Conservation (phyloP, 805 yeast genomes). For the Pichia rugopelliculosa region DNA sequence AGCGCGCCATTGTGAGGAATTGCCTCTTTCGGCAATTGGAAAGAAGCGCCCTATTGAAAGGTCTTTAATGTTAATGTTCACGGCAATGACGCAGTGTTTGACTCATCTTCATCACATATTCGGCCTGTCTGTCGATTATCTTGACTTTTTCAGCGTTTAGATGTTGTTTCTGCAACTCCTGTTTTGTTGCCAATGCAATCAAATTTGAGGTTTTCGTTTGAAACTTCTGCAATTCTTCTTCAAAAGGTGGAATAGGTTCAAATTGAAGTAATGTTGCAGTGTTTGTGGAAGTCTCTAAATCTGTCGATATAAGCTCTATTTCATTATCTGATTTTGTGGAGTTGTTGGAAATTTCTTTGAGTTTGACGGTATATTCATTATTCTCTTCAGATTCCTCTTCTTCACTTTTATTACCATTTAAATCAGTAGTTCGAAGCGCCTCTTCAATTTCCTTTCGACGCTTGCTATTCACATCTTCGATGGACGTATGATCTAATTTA, state of each 20-base stretch:
- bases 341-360: neutral
- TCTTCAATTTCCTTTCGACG: slow-evolving; percentile 1
- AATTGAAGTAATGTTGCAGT: neutral
- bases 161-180: neutral
- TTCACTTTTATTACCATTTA: neutral
- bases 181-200: neutral
- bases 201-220: neutral
- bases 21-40: slow-evolving; percentile 15
- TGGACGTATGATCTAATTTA: neutral
- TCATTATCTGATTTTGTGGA: neutral
- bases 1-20: slow-evolving; percentile 12
- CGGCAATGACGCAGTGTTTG: slow-evolving; percentile 2
- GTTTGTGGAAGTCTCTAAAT: neutral
- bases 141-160: slow-evolving; percentile 1
- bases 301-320: neutral
- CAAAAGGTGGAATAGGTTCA: neutral
- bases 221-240: neutral
- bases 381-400: slow-evolving; percentile 2
- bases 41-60: no score
- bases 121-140: slow-evolving; percentile 10
- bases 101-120: neutral
- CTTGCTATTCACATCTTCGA: slow-evolving; percentile 6
- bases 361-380: neutral
- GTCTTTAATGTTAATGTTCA: no score
- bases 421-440: slow-evolving; percentile 1